These are phyloP conservation scores for Syncephalastrum contaminatum DNA, from an alignment of 371 early-diverging fungal genomes.

Conservation along the genomic window DNA sequence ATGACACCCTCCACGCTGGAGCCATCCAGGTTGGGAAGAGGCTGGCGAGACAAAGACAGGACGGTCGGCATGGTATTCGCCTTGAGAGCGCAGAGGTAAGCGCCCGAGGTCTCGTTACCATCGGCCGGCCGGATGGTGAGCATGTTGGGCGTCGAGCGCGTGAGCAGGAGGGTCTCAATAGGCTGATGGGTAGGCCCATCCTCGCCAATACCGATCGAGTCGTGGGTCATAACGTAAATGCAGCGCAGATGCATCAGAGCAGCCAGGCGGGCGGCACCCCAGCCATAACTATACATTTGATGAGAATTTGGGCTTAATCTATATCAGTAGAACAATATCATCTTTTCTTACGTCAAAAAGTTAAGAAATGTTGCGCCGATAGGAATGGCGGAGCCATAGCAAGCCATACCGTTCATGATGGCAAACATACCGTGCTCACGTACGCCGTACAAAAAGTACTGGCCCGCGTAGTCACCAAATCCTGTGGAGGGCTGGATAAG, in stretches of 20 bases:
- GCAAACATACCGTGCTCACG: constrained; percentile 99
- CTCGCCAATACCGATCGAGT: constrained; percentile 99
- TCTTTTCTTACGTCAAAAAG: constrained; percentile 77
- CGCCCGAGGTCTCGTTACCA: constrained; percentile 94
- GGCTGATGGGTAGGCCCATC: constrained; percentile 99
- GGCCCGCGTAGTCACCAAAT: constrained; percentile 82
- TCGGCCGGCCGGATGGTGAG: constrained; percentile 94
- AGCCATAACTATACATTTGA: constrained; percentile 48
- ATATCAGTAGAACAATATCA: not conserved
- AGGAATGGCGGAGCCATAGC: constrained; percentile 85
- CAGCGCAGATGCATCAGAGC: constrained; percentile 89
- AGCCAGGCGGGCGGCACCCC: constrained; percentile 91
- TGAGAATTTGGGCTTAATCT: not conserved
- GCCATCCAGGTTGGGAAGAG: constrained; percentile 87
- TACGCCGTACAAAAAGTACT: constrained; percentile 96
- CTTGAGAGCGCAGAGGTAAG: constrained; percentile 82
- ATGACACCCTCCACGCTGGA: constrained; percentile 76
- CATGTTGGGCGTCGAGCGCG: constrained; percentile 96
- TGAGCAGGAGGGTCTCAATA: constrained; percentile 91
- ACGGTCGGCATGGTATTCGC: constrained; percentile 77
- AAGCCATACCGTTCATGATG: constrained; percentile 92
- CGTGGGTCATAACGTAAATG: constrained; percentile 99
- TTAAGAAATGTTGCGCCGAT: constrained; percentile 97
- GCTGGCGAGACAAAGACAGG: constrained; percentile 93
- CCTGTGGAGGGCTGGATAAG: constrained; percentile 41